Base-by-base conservation (phyloP, 441 rosid genomes). In the Arabidopsis hybrid region DNA sequence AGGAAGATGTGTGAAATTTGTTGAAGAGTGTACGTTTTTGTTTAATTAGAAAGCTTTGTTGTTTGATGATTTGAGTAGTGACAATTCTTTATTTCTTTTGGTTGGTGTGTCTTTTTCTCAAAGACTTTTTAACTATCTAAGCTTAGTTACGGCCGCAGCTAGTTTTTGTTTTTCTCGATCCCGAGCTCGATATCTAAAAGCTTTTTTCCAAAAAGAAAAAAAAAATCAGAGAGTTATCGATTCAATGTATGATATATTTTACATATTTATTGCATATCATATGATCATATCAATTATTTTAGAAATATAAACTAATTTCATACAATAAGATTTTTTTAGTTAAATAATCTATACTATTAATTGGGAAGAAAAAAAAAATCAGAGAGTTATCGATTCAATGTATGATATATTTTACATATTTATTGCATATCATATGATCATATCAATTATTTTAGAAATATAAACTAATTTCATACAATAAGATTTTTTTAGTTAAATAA, bases 81-180 rank as follows among this genome's bases (percentile, higher is more conserved):
- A 32, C 53, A 69, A n/a, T n/a, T n/a, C n/a, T n/a, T n/a, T n/a
- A 53, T 2, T 42, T 12, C 3, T 34, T 56, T 45, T 36, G 13
- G 71, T 56, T 65, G 65, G 8, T 56, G 36, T 72, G 67, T 59
- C 35, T 71, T 21, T 35, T 35, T 59, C 38, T 46, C 57, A 58
- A 5, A 17, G 35, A 32, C 40, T 50, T 26, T 26, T 26, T 26
- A 21, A 52, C 60, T 21, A 8, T 21, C 8, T 18, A 8, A 47
- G 39, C 16, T 40, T 26, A 26, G 29, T 26, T 50, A 18, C 35
- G 60, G 49, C 21, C 7, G 7, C 11, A 13, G 10, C 17, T 55
- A 3, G 4, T 35, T 16, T 3, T 38, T 34, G 36, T 12, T n/a
- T 57, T 35, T 9, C 3, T 14, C 10, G 0, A 13, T n/a, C n/a